Evolutionary conservation across 441 rosid species (phyloP), one percentile per base, ranked within the genome.

Genomic region (Erodium moschatum): DNA sequence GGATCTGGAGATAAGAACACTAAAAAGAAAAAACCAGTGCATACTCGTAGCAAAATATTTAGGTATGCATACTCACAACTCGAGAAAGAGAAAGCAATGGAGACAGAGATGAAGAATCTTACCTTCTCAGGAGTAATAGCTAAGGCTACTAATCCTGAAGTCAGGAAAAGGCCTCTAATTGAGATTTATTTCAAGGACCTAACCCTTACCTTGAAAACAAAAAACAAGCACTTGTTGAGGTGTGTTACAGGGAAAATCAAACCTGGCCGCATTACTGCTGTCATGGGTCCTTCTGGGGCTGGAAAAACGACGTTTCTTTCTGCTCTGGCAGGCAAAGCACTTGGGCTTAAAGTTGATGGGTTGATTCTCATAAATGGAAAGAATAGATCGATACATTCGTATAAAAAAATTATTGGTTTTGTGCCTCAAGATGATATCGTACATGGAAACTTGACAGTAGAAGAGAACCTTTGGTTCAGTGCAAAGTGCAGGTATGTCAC

Each of bases 201-300:
- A 69, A 77, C 96, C 0, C 86, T 92, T 71, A 90, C 93, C 58
- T 70, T 92, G 69, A 95, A 80, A 79, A 87, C 84, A 3, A 92
- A 87, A 81, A 89, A 87, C 83, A 95, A 82, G 76, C 94, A 85
- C 83, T 82, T 95, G 0, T 54, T 95, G 68, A 89, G 97, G 76
- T 83, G 89, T 70, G 96, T 95, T 67, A 87, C 97, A 0, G 99
- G 99, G 24, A 90, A 91, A 75, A 69, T 95, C 70, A 83, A 77
- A 2, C 96, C 99, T 52, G 99, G 97, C 13, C 84, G 91, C 78
- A 90, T 95, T 70, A 88, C 95, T 21, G 97, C 98, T 33, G 99
- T 95, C 44, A 95, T 92, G 98, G 99, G 98, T 66, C 98, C 99
- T 52, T 95, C 99, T 16, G 98, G 98, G 40, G 98, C 99, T 11